Evolutionary conservation across 306 rosid species (phyloP).

Genomic region (Prosopis cineraria): DNA sequence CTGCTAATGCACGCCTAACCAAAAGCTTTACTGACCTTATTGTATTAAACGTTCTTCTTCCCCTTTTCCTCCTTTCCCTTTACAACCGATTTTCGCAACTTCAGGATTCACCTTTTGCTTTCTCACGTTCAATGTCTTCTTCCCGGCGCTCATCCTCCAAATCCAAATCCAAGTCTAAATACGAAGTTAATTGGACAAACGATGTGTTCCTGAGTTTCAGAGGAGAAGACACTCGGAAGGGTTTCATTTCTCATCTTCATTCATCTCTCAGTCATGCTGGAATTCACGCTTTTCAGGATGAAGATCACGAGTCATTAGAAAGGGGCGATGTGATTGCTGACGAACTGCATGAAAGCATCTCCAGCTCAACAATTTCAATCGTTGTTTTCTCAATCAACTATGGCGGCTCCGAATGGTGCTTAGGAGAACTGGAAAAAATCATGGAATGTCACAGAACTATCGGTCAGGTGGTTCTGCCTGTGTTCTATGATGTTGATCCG

Average conservation of each 20-base stretch:
- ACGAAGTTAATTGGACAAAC: no score
- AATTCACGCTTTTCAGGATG: not conserved
- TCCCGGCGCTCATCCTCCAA: not conserved
- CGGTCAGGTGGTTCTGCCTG: not conserved
- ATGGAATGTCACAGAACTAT: not conserved
- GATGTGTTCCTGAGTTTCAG: not conserved
- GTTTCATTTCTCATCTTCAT: not conserved
- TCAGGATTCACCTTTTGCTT: no score
- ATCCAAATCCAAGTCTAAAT: not conserved
- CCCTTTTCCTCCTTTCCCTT: not conserved
- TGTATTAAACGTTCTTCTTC: no score
- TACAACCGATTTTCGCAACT: not conserved
- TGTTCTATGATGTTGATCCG: constrained; percentile 4
- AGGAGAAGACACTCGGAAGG: not conserved
- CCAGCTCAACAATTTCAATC: not conserved
- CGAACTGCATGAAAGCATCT: not conserved
- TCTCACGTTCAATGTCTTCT: not conserved
- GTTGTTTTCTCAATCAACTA: not conserved
- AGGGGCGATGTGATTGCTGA: not conserved
- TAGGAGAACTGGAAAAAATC: not conserved
- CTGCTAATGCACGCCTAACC: no score
- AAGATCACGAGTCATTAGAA: not conserved
- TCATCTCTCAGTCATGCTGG: not conserved
- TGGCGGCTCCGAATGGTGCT: not conserved
- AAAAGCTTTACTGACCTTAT: no score